Percentiles rank a stretch among this genome's conserved stretches.
These are phyloP conservation scores for Lentinula lateritia DNA, from an alignment of 768 basidiomycete genomes.

Conservation along the genomic window DNA sequence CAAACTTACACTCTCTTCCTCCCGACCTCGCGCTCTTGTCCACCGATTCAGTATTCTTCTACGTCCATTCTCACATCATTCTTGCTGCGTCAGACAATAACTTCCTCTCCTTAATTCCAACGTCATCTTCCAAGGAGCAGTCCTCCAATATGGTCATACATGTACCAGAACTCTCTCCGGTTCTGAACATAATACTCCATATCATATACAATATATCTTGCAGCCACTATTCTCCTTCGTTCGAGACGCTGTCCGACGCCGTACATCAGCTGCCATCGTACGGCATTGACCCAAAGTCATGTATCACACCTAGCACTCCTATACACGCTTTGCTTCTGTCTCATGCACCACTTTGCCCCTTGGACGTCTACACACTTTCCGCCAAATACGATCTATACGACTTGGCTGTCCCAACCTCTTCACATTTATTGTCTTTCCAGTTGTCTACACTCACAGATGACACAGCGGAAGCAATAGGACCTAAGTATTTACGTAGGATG, in stretches of 20 bases:
- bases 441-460: slow-evolving; percentile 68
- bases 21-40: slow-evolving; percentile 67
- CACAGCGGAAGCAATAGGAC: slow-evolving; percentile 62
- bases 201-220: slow-evolving; percentile 67
- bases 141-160: slow-evolving; percentile 50
- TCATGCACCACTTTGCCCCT: slow-evolving; percentile 60
- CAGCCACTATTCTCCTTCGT: slow-evolving; percentile 66
- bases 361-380: slow-evolving; percentile 70
- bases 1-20: slow-evolving; percentile 35
- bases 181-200: slow-evolving; percentile 72
- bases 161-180: slow-evolving; percentile 52
- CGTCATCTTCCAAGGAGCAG: slow-evolving; percentile 30
- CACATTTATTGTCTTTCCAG: slow-evolving; percentile 67
- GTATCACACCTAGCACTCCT: slow-evolving; percentile 46
- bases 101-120: slow-evolving; percentile 56
- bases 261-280: slow-evolving; percentile 54
- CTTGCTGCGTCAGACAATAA: slow-evolving; percentile 56
- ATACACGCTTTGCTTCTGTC: slow-evolving; percentile 59
- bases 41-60: slow-evolving; percentile 79
- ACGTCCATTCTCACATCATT: slow-evolving; percentile 60
- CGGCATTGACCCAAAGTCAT: slow-evolving; percentile 47
- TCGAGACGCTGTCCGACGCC: slow-evolving; percentile 50
- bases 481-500: slow-evolving; percentile 72
- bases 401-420: slow-evolving; percentile 70
- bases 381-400: slow-evolving; percentile 62